These are phyloP conservation scores for Polysphondylium violaceum DNA, from an alignment of 78 protist genomes.

Conservation along the genomic window DNA sequence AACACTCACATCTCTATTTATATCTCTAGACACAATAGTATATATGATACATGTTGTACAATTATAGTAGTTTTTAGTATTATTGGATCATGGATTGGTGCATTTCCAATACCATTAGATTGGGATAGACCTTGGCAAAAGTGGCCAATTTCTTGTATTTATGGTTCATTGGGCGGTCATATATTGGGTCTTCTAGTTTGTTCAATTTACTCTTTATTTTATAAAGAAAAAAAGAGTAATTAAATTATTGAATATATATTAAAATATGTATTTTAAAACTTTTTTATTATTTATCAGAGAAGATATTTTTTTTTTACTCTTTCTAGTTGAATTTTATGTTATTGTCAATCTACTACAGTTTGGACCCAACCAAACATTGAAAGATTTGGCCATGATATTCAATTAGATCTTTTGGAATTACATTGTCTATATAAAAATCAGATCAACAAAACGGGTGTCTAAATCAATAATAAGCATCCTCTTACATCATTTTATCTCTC, in stretches of 20 bases:
- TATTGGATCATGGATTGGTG: constrained; percentile 78
- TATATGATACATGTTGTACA: constrained; percentile 71
- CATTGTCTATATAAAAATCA: too few species aligned
- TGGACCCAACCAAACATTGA: too few species aligned
- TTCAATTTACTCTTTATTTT: constrained; percentile 13
- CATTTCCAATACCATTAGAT: constrained; percentile 79
- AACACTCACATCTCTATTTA: background rate
- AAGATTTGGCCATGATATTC: too few species aligned
- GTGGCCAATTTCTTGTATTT: constrained; percentile 76
- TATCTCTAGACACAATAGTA: constrained; percentile 47
- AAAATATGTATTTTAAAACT: background rate
- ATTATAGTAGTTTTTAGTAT: constrained; percentile 65
- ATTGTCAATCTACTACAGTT: too few species aligned
- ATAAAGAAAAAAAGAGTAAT: constrained; percentile 43
- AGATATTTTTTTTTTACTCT: too few species aligned
- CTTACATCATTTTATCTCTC: too few species aligned
- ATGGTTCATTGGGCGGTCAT: constrained; percentile 50
- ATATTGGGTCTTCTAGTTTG: constrained; percentile 26
- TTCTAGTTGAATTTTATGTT: too few species aligned
- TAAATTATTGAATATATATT: background rate
- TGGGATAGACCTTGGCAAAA: constrained; percentile 85
- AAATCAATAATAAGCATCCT: too few species aligned
- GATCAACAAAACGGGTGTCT: too few species aligned
- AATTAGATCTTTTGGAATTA: too few species aligned
- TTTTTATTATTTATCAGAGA: too few species aligned